Evolutionary conservation across 192 early-diverging fungal species (phyloP), one percentile per base, ranked within the genome.

Genomic region (Backusella tarrabulga): DNA sequence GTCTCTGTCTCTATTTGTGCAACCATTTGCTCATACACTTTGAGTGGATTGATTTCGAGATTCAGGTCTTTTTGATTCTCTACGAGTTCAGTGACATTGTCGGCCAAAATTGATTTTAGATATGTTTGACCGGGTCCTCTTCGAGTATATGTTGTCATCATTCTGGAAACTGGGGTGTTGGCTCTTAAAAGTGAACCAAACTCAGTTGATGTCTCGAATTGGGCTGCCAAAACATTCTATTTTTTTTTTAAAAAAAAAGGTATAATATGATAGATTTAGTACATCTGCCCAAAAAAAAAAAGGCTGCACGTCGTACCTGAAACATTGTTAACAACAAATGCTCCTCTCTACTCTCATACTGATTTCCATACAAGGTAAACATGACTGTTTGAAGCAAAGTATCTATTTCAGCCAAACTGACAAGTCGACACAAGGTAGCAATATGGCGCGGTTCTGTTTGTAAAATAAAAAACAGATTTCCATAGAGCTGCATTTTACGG

Each of bases 71-170:
- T 88, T 67, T 91, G 87, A 73, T 91, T 89, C 78, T 94, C 91
- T 46, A 97, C 93, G 23, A 98, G 77, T 44, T 86, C 90, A 72
- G 92, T 91, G 68, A 99, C 95, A 50, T 93, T 89, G 68, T 92
- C 88, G 1, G 94, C 92, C 42, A 95, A 83, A 34, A 96, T 93
- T 23, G 92, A 90, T 80, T 96, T 97, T 68, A 98, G 83, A 76
- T 99, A 99, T 29, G 93, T 91, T 86, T 97, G 95, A 34, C 97
- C 97, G 8, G 95, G 94, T 17, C 95, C 94, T 52, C 97, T 92
- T 68, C 96, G 90, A 0, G 96, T 97, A 83, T 99, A 99, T 4
- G 96, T 96, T 41, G 97, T 97, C 95, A 99, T 97, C 96, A 98
- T 98, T 40, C 97, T 91, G 21, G 97, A 97, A 15, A 98, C 95